Percentiles rank a stretch among this genome's conserved stretches.
Conservation (phyloP, 2,329 filamentous ascomycete genomes). For the Hypoxylon sp. region DNA sequence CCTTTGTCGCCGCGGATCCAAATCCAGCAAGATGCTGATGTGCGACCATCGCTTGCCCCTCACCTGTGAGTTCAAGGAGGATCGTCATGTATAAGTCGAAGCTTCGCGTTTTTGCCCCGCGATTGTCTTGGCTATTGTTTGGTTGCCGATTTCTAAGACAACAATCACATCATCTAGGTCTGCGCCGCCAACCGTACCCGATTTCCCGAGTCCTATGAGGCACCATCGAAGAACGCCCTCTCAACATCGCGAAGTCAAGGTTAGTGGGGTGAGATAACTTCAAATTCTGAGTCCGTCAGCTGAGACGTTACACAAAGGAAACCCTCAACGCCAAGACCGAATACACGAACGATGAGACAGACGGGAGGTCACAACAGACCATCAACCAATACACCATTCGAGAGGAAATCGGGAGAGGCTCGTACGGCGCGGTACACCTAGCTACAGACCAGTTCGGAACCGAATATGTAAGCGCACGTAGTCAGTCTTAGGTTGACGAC, state of each 20-base stretch:
- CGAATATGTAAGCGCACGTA: conserved; percentile 81
- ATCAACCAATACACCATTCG: conserved; percentile 97
- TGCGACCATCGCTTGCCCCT: conserved; percentile 56
- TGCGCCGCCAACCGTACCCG: conserved; percentile 58
- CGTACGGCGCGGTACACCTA: conserved; percentile 93
- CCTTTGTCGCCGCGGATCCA: conserved; percentile 58
- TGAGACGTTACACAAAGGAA: conserved; percentile 73
- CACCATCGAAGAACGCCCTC: conserved; percentile 72
- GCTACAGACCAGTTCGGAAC: conserved; percentile 90
- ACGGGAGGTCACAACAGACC: conserved; percentile 82
- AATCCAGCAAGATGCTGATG: conserved; percentile 56
- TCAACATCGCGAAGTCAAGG: conserved; percentile 71
- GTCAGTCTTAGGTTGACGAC: not conserved
- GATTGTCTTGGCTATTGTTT: conserved; percentile 37
- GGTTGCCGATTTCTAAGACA: conserved; percentile 41
- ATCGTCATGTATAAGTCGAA: conserved; percentile 21
- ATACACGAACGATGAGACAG: conserved; percentile 86
- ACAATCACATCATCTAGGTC: conserved; percentile 56
- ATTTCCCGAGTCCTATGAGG: conserved; percentile 68
- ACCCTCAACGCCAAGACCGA: conserved; percentile 91
- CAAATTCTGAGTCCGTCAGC: conserved; percentile 16
- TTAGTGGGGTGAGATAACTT: conserved; percentile 51
- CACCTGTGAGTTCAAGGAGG: conserved; percentile 59
- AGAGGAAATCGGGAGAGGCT: conserved; percentile 96
- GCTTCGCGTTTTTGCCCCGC: conserved; percentile 35